Evolutionary conservation across 495 filamentous ascomycete species (phyloP).

Genomic region (Hypoxylon cercidicola): DNA sequence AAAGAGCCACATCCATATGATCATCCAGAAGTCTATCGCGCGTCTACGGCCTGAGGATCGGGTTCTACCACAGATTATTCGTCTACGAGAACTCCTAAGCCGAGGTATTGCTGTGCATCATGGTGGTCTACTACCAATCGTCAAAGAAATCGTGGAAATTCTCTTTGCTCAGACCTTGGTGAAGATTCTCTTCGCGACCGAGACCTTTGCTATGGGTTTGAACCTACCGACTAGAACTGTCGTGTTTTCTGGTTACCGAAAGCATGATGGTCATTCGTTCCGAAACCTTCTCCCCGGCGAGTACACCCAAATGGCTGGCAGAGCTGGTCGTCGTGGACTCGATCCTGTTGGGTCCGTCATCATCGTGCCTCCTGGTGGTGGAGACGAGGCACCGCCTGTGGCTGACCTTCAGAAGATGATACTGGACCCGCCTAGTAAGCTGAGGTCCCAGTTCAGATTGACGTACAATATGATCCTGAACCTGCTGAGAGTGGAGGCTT

Average conservation of each 20-base stretch:
- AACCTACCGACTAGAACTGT: slow-evolving; percentile 96
- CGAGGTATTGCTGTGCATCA: slow-evolving; percentile 97
- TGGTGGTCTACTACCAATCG: slow-evolving; percentile 92
- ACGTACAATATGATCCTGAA: slow-evolving; percentile 99
- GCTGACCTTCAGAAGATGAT: slow-evolving; percentile 89
- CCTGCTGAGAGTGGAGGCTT: slow-evolving; percentile 90
- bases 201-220: slow-evolving; percentile 98
- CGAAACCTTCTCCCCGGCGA: slow-evolving; percentile 92
- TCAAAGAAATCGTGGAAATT: slow-evolving; percentile 98
- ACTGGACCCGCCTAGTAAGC: slow-evolving; percentile 92
- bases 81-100: slow-evolving; percentile 83
- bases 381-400: slow-evolving; percentile 88
- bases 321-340: slow-evolving; percentile 91
- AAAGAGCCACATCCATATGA: slow-evolving; percentile 97
- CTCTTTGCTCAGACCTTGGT: slow-evolving; percentile 93
- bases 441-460: slow-evolving; percentile 93
- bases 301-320: slow-evolving; percentile 98
- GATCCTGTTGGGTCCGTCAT: slow-evolving; percentile 94
- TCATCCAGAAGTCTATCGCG: slow-evolving; percentile 94
- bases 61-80: slow-evolving; percentile 85
- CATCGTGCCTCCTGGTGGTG: slow-evolving; percentile 79
- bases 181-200: slow-evolving; percentile 96
- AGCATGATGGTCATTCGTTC: slow-evolving; percentile 92
- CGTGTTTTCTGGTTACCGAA: slow-evolving; percentile 96
- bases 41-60: slow-evolving; percentile 92